Evolutionary conservation across 108 stramenopile genomes (phyloP), one percentile per base, ranked within the genome.

Genomic region (Nitzschia palea): DNA sequence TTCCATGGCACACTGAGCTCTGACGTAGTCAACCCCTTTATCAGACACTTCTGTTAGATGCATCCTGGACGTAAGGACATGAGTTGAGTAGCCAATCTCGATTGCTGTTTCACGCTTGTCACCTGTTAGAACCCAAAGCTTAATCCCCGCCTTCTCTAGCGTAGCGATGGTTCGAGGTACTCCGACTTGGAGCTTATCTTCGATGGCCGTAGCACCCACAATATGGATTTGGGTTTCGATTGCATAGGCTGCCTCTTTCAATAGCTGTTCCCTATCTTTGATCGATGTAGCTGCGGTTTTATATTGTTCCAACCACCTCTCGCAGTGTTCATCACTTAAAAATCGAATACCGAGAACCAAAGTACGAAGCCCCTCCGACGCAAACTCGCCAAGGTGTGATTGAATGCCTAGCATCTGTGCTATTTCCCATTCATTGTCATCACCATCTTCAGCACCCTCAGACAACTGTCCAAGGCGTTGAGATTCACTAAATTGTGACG

Each of bases 101-200:
- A 98, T 88, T 22, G 99, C 99, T 5, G 99, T 99, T 68, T 98
- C 99, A 31, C 93, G 68, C 65, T 99, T 99, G 74, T 98, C 99
- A 23, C 99, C 99, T 3, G 99, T 99, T 27, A 99, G 87, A 23
- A 99, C 94, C 96, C 97, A 98, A 8, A 99, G 80, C 70, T 90
- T 94, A 59, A 99, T 96, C 26, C 97, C 96, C 25, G 97, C 99
- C 36, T 84, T 81, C 55, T 71, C 88, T 10, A 99, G 80, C 0
- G 84, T 96, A 4, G 92, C 69, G 51, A 99, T 97, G n/a, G 96
- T 93, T 51, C 92, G 77, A 6, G 96, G 93, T 6, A 98, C 99
- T 15, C 94, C 96, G 35, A 94, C 92, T 68, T 99, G 99, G 12
- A 99, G 74, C 73, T 89, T 89, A 63, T 99, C 99, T 82, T 99